These are phyloP conservation scores for Penstemon newberryi DNA, from an alignment of 257 asterid genomes.

Conservation along the genomic window DNA sequence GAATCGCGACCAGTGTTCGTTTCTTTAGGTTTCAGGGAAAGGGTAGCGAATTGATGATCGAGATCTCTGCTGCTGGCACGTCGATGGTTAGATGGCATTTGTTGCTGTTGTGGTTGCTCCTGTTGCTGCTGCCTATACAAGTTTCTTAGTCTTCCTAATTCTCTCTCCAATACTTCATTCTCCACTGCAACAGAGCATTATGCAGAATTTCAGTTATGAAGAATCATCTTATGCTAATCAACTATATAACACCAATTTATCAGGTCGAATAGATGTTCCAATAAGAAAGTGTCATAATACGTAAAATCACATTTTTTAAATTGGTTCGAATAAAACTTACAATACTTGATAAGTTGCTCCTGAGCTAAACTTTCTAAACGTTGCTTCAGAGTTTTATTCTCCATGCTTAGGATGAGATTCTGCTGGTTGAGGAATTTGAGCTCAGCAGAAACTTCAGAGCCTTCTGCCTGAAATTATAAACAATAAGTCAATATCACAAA, in stretches of 20 bases:
- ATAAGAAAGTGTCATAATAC: neutral
- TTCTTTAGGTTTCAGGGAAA: constrained; percentile 63
- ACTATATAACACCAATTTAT: neutral
- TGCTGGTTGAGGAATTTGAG: constrained; percentile 79
- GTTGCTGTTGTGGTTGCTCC: constrained; percentile 35
- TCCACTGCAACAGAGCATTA: constrained; percentile 50
- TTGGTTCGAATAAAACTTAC: constrained; percentile 39
- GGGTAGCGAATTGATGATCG: constrained; percentile 59
- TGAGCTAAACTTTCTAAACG: constrained; percentile 73
- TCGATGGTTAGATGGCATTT: constrained; percentile 41
- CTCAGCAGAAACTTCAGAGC: constrained; percentile 69
- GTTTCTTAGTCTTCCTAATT: constrained; percentile 50
- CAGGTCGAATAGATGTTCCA: neutral
- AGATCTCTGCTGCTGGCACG: constrained; percentile 62
- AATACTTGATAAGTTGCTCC: constrained; percentile 69
- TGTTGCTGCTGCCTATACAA: constrained; percentile 53
- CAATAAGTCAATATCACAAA: constrained; percentile 17
- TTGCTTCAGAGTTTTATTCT: constrained; percentile 75
- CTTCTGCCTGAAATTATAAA: constrained; percentile 54
- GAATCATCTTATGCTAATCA: neutral
- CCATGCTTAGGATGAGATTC: constrained; percentile 75
- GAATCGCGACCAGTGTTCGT: constrained; percentile 38
- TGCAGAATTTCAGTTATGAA: constrained; percentile 20
- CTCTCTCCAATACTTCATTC: constrained; percentile 75
- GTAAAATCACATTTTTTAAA: neutral